Evolutionary conservation across 1,139 yeast species (phyloP).

Genomic region (Diutina neorugosa): DNA sequence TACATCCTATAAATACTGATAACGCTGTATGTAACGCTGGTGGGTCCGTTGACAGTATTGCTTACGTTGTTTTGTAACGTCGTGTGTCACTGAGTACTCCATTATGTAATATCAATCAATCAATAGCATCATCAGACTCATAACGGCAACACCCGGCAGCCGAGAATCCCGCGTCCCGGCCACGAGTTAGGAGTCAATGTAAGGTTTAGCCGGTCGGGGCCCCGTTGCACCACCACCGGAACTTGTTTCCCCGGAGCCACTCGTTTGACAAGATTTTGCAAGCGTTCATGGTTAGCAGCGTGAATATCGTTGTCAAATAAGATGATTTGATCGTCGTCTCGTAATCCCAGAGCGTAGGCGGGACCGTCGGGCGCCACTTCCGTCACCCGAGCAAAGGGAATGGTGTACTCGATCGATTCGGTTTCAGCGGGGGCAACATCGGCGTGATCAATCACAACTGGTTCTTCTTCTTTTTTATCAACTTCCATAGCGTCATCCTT

Average conservation of each 20-base stretch:
- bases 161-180: conserved; percentile 65
- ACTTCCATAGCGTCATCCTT: background rate
- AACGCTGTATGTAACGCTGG: background rate
- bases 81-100: background rate
- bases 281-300: conserved; percentile 38
- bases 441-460: background rate
- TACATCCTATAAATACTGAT: no score
- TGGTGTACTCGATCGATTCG: background rate
- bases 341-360: conserved; percentile 28
- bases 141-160: conserved; percentile 31
- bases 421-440: background rate
- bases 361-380: conserved; percentile 40
- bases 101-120: background rate
- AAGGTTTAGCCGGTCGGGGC: conserved; percentile 13
- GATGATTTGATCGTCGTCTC: conserved; percentile 37
- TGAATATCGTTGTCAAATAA: conserved; percentile 37
- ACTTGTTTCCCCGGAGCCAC: conserved; percentile 26
- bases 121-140: conserved; percentile 28
- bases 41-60: background rate
- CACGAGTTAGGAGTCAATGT: conserved; percentile 45
- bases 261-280: conserved; percentile 13
- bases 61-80: background rate
- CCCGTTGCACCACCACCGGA: conserved; percentile 24
- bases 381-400: conserved; percentile 47
- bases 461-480: background rate